Evolutionary conservation across 768 basidiomycete species (phyloP).

Genomic region (Cyclocybe aegerita): DNA sequence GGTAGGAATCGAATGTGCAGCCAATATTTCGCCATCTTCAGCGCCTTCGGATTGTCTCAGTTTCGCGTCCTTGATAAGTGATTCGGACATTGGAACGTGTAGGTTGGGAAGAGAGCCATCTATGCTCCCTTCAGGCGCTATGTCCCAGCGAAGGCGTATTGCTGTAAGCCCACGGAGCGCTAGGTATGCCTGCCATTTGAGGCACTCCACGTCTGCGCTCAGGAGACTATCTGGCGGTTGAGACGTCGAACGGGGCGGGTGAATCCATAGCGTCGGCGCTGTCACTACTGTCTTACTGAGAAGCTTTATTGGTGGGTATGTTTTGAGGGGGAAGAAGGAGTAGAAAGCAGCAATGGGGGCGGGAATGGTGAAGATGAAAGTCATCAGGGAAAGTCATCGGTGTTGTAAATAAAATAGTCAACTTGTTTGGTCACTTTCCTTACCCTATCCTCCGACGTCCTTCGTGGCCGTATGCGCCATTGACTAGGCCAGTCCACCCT

Average conservation of each 20-base stretch:
- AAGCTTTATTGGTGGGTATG: conserved; percentile 40
- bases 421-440: not conserved
- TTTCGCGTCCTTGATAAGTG: conserved; percentile 21
- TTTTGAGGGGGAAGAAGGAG: conserved; percentile 59
- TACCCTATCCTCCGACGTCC: not conserved
- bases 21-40: conserved; percentile 50
- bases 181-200: conserved; percentile 88
- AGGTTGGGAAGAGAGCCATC: conserved; percentile 71
- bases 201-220: conserved; percentile 80
- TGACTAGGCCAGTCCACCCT: not conserved
- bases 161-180: conserved; percentile 58
- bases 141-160: conserved; percentile 64
- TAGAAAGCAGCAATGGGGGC: conserved; percentile 48
- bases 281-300: conserved; percentile 22
- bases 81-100: conserved; percentile 44
- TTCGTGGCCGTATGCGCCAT: conserved; percentile 9
- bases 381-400: conserved; percentile 15
- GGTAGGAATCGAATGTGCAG: conserved; percentile 66
- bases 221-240: conserved; percentile 35
- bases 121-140: conserved; percentile 67
- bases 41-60: conserved; percentile 20
- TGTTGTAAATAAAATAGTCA: conserved; percentile 13
- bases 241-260: conserved; percentile 37
- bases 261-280: conserved; percentile 64
- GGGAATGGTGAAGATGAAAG: conserved; percentile 23